These are phyloP conservation scores for Chamaecrista fasciculata DNA, from an alignment of 306 rosid genomes.

Conservation along the genomic window DNA sequence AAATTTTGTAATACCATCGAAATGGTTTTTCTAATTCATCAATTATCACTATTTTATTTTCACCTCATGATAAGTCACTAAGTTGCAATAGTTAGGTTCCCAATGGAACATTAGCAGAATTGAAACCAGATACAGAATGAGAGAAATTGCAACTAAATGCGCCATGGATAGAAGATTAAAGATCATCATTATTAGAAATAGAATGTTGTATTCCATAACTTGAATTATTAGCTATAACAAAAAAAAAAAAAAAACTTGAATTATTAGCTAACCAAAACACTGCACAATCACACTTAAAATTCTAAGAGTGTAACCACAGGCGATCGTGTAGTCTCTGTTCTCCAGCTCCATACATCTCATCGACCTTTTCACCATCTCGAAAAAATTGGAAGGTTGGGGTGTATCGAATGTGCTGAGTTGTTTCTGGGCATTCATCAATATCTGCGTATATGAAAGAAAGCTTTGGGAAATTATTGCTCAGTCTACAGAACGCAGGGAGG, in stretches of 20 bases:
- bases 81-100: neutral
- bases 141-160: slow-evolving; percentile 17
- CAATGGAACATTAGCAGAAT: neutral
- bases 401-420: slow-evolving; percentile 7
- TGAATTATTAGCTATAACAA: no score
- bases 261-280: no score
- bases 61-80: neutral
- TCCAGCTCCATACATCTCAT: slow-evolving; percentile 51
- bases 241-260: no score
- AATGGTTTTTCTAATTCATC: slow-evolving; percentile 10
- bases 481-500: slow-evolving; percentile 69
- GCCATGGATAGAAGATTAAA: neutral
- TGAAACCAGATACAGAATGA: neutral
- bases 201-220: neutral
- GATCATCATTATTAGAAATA: neutral
- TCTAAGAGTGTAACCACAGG: slow-evolving; percentile 43
- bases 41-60: no score
- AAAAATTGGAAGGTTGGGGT: slow-evolving; percentile 16
- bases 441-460: slow-evolving; percentile 72
- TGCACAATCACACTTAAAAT: neutral
- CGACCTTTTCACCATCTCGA: slow-evolving; percentile 24
- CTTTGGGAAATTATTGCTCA: slow-evolving; percentile 73
- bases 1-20: slow-evolving; percentile 31
- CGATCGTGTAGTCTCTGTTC: slow-evolving; percentile 50
- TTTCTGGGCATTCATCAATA: slow-evolving; percentile 16